Base-by-base conservation (phyloP, 2,329 filamentous ascomycete genomes). In the Pseudogymnoascus sp. region DNA sequence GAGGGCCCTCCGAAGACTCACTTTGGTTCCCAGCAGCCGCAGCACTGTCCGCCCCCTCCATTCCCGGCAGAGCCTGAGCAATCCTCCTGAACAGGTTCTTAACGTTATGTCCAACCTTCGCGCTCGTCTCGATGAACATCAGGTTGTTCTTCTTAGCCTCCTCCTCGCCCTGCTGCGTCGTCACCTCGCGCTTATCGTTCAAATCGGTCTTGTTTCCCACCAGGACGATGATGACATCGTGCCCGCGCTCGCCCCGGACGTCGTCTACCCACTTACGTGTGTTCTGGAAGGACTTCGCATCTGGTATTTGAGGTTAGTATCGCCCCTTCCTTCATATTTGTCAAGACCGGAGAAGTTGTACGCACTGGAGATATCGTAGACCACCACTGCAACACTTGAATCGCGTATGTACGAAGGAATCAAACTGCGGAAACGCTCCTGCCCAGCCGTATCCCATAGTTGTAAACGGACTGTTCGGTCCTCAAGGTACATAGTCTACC, bases 181-280 rank as follows among this genome's bases (percentile, higher is more conserved):
- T 99, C 65, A 99, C 95, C 78, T 99, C 93, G 62, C 95, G 86
- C 84, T 97, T 97, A 77, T 99, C 95, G 77, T 95, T 96, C 76
- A 99, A 78, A 82, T 99, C 95, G 49, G 95, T 99, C 87, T 99
- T 99, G 83, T 99, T 99, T 69, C 95, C 95, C 40, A 99, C 96
- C 55, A 99, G 80, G 55, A 99, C 95, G 71, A 99, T 97, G 71
- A 99, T 99, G 65, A 99, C 96, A 77, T 99, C 95, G 80, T 96
- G 96, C 60, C 95, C 95, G 72, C 95, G 86, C 81, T 99, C 95
- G 60, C 93, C 93, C 66, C 95, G 86, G 63, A 99, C 95, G 74
- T 99, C 95, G 74, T 99, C 95, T 68, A 99, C 96, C 95, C 96
- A 99, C 83, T 99, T 99, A 73, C 93, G 88, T 62, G 95, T 99